These are phyloP conservation scores for Kwoniella dejecticola DNA, from an alignment of 768 basidiomycete genomes.

Conservation along the genomic window DNA sequence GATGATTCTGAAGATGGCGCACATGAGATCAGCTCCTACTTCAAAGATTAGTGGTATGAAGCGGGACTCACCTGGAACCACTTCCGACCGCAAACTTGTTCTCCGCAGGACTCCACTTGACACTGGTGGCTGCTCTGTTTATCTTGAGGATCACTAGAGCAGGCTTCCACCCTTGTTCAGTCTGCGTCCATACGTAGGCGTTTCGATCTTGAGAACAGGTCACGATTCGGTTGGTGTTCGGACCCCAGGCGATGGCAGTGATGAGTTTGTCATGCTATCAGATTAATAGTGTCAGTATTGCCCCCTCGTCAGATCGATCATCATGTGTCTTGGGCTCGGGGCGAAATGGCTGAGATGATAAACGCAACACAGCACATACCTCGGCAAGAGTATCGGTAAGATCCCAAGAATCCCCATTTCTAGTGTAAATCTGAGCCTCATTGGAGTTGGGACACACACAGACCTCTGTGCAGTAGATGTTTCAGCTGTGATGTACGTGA, in stretches of 20 bases:
- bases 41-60: neutral
- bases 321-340: too few relatives aligned
- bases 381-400: slow-evolving; percentile 76
- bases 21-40: neutral
- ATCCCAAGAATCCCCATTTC: slow-evolving; percentile 53
- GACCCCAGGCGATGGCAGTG: slow-evolving; percentile 99
- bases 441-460: slow-evolving; percentile 88
- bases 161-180: slow-evolving; percentile 91
- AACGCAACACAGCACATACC: too few relatives aligned
- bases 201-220: slow-evolving; percentile 99
- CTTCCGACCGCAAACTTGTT: slow-evolving; percentile 99
- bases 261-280: slow-evolving; percentile 92
- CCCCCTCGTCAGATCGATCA: neutral
- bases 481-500: too few relatives aligned
- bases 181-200: slow-evolving; percentile 94
- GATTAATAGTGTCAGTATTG: neutral
- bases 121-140: slow-evolving; percentile 92
- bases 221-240: slow-evolving; percentile 92
- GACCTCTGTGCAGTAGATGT: slow-evolving; percentile 65
- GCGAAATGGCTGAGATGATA: too few relatives aligned
- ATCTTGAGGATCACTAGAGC: slow-evolving; percentile 92
- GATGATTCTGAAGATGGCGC: slow-evolving; percentile 66
- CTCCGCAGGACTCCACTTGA: slow-evolving; percentile 94
- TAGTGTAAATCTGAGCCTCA: slow-evolving; percentile 78
- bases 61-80: slow-evolving; percentile 73